Evolutionary conservation across 352 stramenopile genomes (phyloP).

Genomic region (Globisporangium carolinianum): DNA sequence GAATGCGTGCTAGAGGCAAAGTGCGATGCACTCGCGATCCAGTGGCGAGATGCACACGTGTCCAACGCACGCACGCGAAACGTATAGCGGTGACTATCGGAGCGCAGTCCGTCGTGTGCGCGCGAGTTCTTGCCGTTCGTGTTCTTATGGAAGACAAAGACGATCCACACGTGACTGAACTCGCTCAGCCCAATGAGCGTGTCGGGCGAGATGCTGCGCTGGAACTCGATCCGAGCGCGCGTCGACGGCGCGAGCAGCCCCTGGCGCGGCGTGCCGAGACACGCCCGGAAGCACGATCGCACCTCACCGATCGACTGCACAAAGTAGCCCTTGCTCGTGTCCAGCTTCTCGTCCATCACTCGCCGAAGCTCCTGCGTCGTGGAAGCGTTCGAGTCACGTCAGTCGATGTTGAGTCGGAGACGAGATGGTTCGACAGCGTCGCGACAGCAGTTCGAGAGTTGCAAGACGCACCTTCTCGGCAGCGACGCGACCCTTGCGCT

Average conservation of each 20-base stretch:
- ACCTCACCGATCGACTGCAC: slow-evolving; percentile 74
- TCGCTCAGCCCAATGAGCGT: slow-evolving; percentile 59
- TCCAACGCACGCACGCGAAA: slow-evolving; percentile 24
- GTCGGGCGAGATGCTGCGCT: slow-evolving; percentile 74
- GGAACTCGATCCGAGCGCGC: slow-evolving; percentile 60
- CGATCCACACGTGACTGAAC: slow-evolving; percentile 87
- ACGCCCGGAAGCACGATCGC: slow-evolving; percentile 74
- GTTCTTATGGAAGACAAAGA: slow-evolving; percentile 89
- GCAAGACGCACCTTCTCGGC: slow-evolving; percentile 43
- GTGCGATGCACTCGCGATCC: too few relatives aligned
- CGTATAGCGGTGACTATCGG: slow-evolving; percentile 70
- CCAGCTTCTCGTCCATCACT: slow-evolving; percentile 69
- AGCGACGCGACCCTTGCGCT: slow-evolving; percentile 53
- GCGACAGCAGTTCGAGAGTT: background rate
- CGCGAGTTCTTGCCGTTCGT: slow-evolving; percentile 81
- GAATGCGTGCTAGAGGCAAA: too few relatives aligned
- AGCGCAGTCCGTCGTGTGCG: slow-evolving; percentile 51
- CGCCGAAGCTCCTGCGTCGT: slow-evolving; percentile 44
- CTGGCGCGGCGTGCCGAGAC: slow-evolving; percentile 68
- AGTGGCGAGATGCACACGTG: background rate
- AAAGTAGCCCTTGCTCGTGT: slow-evolving; percentile 68
- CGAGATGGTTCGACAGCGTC: too few relatives aligned
- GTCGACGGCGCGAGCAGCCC: slow-evolving; percentile 70
- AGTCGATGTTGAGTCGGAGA: too few relatives aligned
- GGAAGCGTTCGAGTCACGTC: too few relatives aligned